Evolutionary conservation across 345 rosid species (phyloP).

Genomic region (Populus nigra): DNA sequence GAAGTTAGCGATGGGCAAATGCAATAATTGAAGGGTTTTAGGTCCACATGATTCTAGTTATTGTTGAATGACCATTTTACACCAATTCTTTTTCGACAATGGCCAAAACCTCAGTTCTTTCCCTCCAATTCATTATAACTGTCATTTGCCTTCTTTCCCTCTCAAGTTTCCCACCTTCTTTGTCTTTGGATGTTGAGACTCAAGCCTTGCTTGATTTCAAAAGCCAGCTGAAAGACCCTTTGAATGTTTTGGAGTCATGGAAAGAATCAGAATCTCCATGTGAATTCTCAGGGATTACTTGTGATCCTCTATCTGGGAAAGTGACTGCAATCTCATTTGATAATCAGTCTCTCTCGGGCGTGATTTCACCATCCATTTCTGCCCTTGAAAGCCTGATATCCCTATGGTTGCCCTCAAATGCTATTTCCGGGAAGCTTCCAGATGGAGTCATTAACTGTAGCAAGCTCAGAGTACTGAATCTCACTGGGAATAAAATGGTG

Average conservation of each 20-base stretch:
- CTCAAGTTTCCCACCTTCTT: conserved; percentile 37
- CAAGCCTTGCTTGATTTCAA: conserved; percentile 69
- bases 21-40: background rate
- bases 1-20: background rate
- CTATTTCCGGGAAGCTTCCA: conserved; percentile 60
- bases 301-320: conserved; percentile 44
- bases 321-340: conserved; percentile 51
- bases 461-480: conserved; percentile 56
- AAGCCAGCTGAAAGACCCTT: conserved; percentile 54
- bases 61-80: background rate
- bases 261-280: conserved; percentile 59
- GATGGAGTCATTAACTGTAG: conserved; percentile 39
- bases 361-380: conserved; percentile 59
- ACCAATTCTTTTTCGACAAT: background rate
- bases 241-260: conserved; percentile 60
- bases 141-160: conserved; percentile 20
- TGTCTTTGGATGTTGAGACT: conserved; percentile 40
- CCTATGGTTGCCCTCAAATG: conserved; percentile 47
- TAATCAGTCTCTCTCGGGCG: conserved; percentile 55
- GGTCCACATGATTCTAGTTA: background rate
- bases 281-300: conserved; percentile 53
- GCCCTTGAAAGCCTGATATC: conserved; percentile 41
- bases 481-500: conserved; percentile 45
- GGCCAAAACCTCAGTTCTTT: conserved; percentile 11
- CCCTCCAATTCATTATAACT: conserved; percentile 6